Evolutionary conservation across 1,284 basidiomycete species (phyloP), one percentile per base, ranked within the genome.

Genomic region (Ustilago loliicola): DNA sequence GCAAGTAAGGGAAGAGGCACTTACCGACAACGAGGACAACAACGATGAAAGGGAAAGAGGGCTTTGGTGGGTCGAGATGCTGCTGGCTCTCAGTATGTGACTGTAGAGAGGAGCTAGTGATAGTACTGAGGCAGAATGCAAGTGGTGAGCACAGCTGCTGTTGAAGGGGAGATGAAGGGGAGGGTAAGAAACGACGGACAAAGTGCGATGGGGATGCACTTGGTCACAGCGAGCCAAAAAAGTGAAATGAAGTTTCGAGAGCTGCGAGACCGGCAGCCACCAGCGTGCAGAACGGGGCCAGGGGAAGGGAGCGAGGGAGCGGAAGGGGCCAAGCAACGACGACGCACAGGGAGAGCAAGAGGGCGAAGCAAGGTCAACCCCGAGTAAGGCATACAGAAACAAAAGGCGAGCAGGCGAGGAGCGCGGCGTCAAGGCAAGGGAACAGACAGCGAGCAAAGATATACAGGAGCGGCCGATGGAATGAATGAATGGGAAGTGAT

Each of bases 41-140:
- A 21, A 62, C 51, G 56, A 63, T 63, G 60, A 63, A 72, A 48
- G 29, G 55, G 51, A 42, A 45, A 45, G 42, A 21, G 42, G n/a
- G 42, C 42, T 53, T 68, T 56, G 71, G 71, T 72, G 71, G 71
- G 71, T 72, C 65, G 48, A 61, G 62, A 65, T 59, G 56, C 21
- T 29, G 23, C 25, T 29, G 27, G 48, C 48, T 50, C 36, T 56
- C 32, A 42, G 53, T 57, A 51, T 60, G 71, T 73, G 66, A 73
- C 51, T 73, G 71, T 65, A 73, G 53, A 61, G 50, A 61, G 55
- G 51, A 59, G 56, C 55, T 71, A 62, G 50, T 65, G 68, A 59
- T 66, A 61, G 71, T 68, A 58, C 66, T 65, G 71, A 68, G 71
- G 71, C 71, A 73, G 66, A 68, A 60, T 61, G 71, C 71, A 64